phyloP scores from a whole-genome alignment of 148 eudicot species.

The Dysphania ambrosioides region DNA sequence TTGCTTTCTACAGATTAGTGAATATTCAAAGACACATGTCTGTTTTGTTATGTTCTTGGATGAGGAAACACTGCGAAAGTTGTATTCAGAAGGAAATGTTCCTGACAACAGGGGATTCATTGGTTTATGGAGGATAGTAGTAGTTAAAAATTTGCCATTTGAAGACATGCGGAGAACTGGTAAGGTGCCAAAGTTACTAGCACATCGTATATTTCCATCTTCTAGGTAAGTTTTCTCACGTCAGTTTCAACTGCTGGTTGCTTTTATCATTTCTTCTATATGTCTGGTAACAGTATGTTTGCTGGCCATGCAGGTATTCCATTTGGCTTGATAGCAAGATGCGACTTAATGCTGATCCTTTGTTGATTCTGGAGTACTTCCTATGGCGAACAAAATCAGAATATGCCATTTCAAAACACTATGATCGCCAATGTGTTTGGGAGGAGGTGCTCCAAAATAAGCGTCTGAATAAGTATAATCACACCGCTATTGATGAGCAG shows the following conservation, averaged over 20 bases:
- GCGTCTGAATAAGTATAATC: conserved; percentile 91
- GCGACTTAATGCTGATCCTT: conserved; percentile 78
- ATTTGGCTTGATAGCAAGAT: conserved; percentile 98
- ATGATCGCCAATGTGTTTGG: conserved; percentile 95
- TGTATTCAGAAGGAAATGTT: conserved; percentile 67
- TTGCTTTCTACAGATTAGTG: conserved; percentile 76
- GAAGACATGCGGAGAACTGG: conserved; percentile 93
- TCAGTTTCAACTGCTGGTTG: neutral
- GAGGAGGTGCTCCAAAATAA: conserved; percentile 98
- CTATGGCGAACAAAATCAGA: conserved; percentile 82
- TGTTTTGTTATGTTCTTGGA: conserved; percentile 97
- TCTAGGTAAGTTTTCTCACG: conserved; percentile 54
- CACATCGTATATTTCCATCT: conserved; percentile 94
- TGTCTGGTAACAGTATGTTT: conserved; percentile 6
- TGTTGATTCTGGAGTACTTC: conserved; percentile 77
- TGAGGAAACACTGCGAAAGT: conserved; percentile 60
- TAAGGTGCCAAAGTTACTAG: conserved; percentile 93
- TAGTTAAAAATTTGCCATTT: conserved; percentile 76
- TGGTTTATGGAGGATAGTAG: conserved; percentile 87
- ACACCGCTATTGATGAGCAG: conserved; percentile 85
- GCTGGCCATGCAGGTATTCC: conserved; percentile 59
- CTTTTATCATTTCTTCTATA: neutral
- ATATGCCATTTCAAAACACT: conserved; percentile 93
- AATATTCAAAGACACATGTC: conserved; percentile 74
- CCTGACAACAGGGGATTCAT: conserved; percentile 70